Percentiles rank a stretch among this genome's conserved stretches.
These are phyloP conservation scores for Stachybotrys chartarum DNA, from an alignment of 2,329 filamentous ascomycete species.

Conservation along the genomic window DNA sequence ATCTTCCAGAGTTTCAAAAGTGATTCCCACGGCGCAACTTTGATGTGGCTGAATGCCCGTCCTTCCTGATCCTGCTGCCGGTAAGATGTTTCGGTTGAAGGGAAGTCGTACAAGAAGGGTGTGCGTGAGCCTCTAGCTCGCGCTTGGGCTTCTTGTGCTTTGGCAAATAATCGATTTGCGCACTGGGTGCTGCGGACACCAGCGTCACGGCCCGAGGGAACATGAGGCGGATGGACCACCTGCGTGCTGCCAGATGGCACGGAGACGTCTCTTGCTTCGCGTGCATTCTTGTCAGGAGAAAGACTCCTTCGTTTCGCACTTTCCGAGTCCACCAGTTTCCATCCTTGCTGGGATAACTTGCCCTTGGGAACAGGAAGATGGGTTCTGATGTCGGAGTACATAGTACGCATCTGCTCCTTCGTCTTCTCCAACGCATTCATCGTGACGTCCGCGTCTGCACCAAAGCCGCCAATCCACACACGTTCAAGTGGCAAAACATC, in stretches of 20 bases:
- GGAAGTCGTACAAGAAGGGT: slow-evolving; percentile 27
- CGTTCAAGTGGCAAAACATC: slow-evolving; percentile 23
- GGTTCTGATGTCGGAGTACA: neutral
- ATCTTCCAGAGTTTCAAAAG: slow-evolving; percentile 27
- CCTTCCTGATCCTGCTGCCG: slow-evolving; percentile 35
- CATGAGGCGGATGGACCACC: slow-evolving; percentile 41
- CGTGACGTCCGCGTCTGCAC: slow-evolving; percentile 3
- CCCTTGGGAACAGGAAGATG: neutral
- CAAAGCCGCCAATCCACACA: slow-evolving; percentile 39
- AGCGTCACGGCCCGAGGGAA: slow-evolving; percentile 5
- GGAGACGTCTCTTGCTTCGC: too few relatives aligned
- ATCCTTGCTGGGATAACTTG: neutral
- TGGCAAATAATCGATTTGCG: slow-evolving; percentile 36
- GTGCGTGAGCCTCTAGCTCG: too few relatives aligned
- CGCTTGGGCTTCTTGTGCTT: slow-evolving; percentile 9
- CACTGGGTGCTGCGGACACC: slow-evolving; percentile 20
- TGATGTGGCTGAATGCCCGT: slow-evolving; percentile 41
- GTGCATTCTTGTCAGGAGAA: too few relatives aligned
- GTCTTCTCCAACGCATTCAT: neutral
- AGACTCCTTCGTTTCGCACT: neutral
- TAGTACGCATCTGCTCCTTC: neutral
- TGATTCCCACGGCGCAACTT: slow-evolving; percentile 34
- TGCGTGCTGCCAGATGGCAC: neutral
- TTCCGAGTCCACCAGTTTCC: neutral
- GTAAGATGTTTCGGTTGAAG: slow-evolving; percentile 47